A percentile compares a stretch with the other conserved stretches of the same genome.
Evolutionary conservation across 345 rosid species (phyloP).

Genomic region (Hibiscus syriacus): DNA sequence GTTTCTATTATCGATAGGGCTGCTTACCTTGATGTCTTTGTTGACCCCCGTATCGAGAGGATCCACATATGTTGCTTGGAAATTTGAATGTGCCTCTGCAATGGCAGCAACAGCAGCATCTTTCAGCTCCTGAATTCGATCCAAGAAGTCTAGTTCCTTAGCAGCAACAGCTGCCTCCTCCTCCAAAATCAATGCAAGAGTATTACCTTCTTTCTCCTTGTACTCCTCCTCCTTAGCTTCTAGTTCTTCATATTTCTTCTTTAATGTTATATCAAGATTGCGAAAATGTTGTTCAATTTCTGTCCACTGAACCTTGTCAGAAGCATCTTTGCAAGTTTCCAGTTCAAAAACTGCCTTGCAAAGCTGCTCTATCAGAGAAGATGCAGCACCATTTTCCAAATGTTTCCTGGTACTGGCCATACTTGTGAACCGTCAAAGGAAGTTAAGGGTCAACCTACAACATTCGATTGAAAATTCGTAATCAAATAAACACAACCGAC

Average conservation of each 20-base stretch:
- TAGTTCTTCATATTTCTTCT: constrained; percentile 32
- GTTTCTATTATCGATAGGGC: constrained; percentile 34
- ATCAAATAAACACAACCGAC: constrained; percentile 1
- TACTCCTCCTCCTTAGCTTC: constrained; percentile 44
- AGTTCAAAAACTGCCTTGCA: constrained; percentile 34
- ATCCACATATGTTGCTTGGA: constrained; percentile 22
- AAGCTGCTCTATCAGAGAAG: constrained; percentile 36
- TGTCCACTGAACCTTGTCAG: constrained; percentile 33
- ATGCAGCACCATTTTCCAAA: constrained; percentile 18
- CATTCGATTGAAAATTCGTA: not conserved
- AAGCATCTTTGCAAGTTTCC: constrained; percentile 25
- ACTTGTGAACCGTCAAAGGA: constrained; percentile 1
- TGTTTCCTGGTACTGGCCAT: constrained; percentile 21
- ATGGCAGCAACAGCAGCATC: constrained; percentile 47
- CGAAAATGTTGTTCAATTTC: constrained; percentile 48
- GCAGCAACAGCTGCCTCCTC: constrained; percentile 40
- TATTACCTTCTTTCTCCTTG: constrained; percentile 31
- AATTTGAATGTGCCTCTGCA: constrained; percentile 28
- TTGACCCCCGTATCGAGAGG: constrained; percentile 21
- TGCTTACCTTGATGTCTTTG: constrained; percentile 44
- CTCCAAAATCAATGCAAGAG: constrained; percentile 26
- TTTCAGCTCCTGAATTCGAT: constrained; percentile 56
- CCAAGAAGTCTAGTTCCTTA: constrained; percentile 45
- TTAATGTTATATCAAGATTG: constrained; percentile 29
- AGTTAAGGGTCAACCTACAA: constrained; percentile 10